Evolutionary conservation across 169 alveolate genomes (phyloP).

Genomic region (Plasmodium ovale): DNA sequence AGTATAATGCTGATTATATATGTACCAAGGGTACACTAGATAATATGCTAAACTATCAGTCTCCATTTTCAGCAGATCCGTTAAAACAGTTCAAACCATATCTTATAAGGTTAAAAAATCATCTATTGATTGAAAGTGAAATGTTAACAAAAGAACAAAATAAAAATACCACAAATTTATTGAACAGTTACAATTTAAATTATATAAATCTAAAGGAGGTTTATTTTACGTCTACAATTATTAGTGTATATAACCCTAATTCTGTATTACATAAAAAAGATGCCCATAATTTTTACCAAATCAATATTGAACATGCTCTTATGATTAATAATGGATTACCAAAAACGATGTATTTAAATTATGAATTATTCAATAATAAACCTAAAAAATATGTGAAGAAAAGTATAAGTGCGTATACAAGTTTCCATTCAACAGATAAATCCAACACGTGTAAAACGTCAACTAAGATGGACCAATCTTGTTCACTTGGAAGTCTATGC

Average conservation of each 20-base stretch:
- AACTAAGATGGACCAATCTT: background rate
- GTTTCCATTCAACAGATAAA: constrained; percentile 15
- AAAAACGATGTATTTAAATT: constrained; percentile 43
- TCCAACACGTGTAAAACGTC: background rate
- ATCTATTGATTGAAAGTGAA: constrained; percentile 34
- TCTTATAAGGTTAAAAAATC: constrained; percentile 47
- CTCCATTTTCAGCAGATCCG: constrained; percentile 54
- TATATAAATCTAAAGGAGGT: constrained; percentile 61
- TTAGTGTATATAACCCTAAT: constrained; percentile 70
- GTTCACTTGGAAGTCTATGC: background rate
- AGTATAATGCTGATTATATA: constrained; percentile 56
- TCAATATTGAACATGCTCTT: constrained; percentile 56
- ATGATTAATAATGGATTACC: constrained; percentile 73
- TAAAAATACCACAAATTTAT: constrained; percentile 18
- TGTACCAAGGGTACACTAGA: constrained; percentile 62
- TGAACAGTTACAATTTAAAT: constrained; percentile 45
- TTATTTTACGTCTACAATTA: constrained; percentile 50
- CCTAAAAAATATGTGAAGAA: constrained; percentile 22
- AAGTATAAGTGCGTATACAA: constrained; percentile 2
- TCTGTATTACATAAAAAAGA: constrained; percentile 56
- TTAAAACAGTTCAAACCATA: constrained; percentile 47
- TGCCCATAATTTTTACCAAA: constrained; percentile 73
- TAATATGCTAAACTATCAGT: constrained; percentile 63
- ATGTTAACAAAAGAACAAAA: constrained; percentile 9
- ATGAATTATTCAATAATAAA: constrained; percentile 17